phyloP scores from a whole-genome alignment of 164 flowering plant species.

The Nymphaea thermarum region DNA sequence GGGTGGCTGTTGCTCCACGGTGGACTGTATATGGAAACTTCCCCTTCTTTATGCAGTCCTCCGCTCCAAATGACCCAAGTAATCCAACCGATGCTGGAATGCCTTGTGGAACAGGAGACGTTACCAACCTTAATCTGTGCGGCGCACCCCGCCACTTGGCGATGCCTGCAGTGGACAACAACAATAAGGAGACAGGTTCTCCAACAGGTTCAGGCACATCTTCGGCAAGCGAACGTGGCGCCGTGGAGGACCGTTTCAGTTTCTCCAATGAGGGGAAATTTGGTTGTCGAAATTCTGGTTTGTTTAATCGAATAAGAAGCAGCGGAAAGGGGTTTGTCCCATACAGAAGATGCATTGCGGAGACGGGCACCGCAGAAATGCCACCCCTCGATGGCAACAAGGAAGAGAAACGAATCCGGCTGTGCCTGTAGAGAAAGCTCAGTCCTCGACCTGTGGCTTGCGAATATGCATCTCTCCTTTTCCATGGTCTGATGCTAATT shows the following conservation, averaged over 20 bases:
- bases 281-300: background rate
- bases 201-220: background rate
- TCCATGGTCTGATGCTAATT: too few relatives aligned
- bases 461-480: background rate
- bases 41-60: constrained; percentile 10
- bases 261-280: too few relatives aligned
- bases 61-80: constrained; percentile 6
- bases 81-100: background rate
- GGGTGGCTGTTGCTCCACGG: constrained; percentile 16
- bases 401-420: constrained; percentile 25
- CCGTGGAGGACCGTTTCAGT: background rate
- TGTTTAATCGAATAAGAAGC: constrained; percentile 3
- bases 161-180: background rate
- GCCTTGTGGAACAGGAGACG: background rate
- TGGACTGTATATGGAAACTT: constrained; percentile 24
- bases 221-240: background rate
- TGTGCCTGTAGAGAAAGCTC: constrained; percentile 33
- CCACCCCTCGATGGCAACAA: constrained; percentile 16
- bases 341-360: constrained; percentile 46
- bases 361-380: constrained; percentile 20
- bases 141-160: background rate
- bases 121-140: background rate
- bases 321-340: constrained; percentile 50
- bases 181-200: background rate
- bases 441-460: background rate